Evolutionary conservation across 495 filamentous ascomycete genomes (phyloP).

Genomic region (Xylaria cubensis): DNA sequence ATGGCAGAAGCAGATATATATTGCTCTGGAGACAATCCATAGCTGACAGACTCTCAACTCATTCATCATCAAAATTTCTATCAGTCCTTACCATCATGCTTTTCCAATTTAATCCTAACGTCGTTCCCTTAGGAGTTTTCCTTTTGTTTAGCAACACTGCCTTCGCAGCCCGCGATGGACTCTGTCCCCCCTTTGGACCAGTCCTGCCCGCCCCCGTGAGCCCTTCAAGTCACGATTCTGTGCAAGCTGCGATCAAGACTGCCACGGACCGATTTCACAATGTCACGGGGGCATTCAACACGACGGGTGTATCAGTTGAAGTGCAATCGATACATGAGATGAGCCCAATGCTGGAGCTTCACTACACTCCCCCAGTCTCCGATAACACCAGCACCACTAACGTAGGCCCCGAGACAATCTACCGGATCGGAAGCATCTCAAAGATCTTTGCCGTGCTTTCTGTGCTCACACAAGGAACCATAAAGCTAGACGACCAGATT

Average conservation of each 20-base stretch:
- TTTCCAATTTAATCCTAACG: not conserved
- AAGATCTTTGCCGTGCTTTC: slow-evolving; percentile 59
- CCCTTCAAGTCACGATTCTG: slow-evolving; percentile 31
- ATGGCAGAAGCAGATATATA: slow-evolving; percentile 1
- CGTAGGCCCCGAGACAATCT: slow-evolving; percentile 56
- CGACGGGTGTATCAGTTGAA: slow-evolving; percentile 43
- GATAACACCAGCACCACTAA: slow-evolving; percentile 35
- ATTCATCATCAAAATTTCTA: not conserved
- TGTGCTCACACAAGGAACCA: slow-evolving; percentile 44
- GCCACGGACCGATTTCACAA: slow-evolving; percentile 29
- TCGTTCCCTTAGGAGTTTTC: slow-evolving; percentile 11
- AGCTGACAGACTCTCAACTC: not conserved
- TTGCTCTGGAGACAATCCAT: not conserved
- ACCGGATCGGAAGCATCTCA: slow-evolving; percentile 58
- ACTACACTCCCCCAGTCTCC: slow-evolving; percentile 41
- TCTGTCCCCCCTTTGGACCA: slow-evolving; percentile 45
- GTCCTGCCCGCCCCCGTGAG: slow-evolving; percentile 42
- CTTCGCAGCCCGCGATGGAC: slow-evolving; percentile 39
- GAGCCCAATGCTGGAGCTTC: slow-evolving; percentile 39
- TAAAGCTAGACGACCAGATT: slow-evolving; percentile 54
- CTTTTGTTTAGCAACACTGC: slow-evolving; percentile 23
- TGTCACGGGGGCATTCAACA: slow-evolving; percentile 31
- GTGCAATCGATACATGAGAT: slow-evolving; percentile 48
- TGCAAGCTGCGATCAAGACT: slow-evolving; percentile 27
- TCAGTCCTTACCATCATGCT: slow-evolving; percentile 7